Conservation (phyloP, 768 basidiomycete genomes). For the Pisolithus marmoratus region DNA sequence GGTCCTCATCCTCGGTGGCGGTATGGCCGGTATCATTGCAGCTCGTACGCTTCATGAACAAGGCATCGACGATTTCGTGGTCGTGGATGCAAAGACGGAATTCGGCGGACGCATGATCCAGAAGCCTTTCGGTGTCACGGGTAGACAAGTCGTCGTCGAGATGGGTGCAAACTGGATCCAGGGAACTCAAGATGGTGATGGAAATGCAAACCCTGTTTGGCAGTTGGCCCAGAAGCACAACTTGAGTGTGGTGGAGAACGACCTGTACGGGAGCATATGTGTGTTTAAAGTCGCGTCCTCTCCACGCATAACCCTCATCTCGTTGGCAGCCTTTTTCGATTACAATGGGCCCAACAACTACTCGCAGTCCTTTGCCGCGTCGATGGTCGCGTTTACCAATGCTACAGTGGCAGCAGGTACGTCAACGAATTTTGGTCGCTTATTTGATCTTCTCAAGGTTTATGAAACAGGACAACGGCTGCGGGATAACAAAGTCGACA, state of each 20-base stretch:
- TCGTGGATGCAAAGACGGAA: slow-evolving; percentile 52
- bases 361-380: not conserved
- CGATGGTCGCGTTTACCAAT: not conserved
- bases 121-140: slow-evolving; percentile 35
- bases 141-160: slow-evolving; percentile 42
- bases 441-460: too few species aligned
- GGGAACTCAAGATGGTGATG: slow-evolving; percentile 43
- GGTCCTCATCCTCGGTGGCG: slow-evolving; percentile 61
- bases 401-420: not conserved
- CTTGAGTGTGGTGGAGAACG: slow-evolving; percentile 40
- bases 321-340: not conserved
- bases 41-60: slow-evolving; percentile 52
- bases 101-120: slow-evolving; percentile 60
- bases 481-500: slow-evolving; percentile 40
- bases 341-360: not conserved
- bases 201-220: slow-evolving; percentile 56
- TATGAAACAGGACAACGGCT: slow-evolving; percentile 38
- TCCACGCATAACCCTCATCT: not conserved
- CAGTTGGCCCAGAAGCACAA: slow-evolving; percentile 51
- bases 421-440: not conserved
- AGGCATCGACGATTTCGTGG: slow-evolving; percentile 52
- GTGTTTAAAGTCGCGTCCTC: not conserved
- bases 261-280: slow-evolving; percentile 10
- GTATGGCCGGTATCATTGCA: slow-evolving; percentile 60
- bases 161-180: slow-evolving; percentile 60